Evolutionary conservation across 2,329 filamentous ascomycete species (phyloP).

Genomic region (Pyrenochaeta sp.): DNA sequence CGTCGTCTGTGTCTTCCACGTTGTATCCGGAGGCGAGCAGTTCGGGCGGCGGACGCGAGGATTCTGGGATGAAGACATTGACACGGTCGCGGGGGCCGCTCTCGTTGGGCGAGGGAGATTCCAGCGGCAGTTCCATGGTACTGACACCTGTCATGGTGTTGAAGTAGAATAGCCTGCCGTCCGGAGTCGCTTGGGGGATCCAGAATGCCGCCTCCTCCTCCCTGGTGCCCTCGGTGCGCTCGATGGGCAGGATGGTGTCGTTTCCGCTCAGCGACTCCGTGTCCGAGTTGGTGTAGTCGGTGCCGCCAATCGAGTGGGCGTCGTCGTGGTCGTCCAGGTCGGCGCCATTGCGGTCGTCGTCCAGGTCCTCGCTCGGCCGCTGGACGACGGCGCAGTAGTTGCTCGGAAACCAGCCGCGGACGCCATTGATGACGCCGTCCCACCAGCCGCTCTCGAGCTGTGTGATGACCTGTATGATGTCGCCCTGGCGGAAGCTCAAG

Average conservation of each 20-base stretch:
- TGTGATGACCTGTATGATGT: constrained; percentile 98
- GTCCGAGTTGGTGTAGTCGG: constrained; percentile 52
- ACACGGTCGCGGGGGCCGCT: constrained; percentile 86
- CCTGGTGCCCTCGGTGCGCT: constrained; percentile 66
- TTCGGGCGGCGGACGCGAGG: constrained; percentile 87
- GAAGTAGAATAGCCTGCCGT: constrained; percentile 95
- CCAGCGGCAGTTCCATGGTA: constrained; percentile 91
- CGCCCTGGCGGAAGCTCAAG: constrained; percentile 94
- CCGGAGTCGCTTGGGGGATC: constrained; percentile 95
- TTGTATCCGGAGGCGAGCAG: constrained; percentile 84
- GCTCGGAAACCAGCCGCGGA: constrained; percentile 98
- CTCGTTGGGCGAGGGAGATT: constrained; percentile 84
- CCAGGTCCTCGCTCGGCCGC: constrained; percentile 74
- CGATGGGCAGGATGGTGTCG: constrained; percentile 65
- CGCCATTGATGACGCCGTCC: constrained; percentile 97
- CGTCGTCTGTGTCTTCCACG: constrained; percentile 89
- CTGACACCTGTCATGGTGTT: constrained; percentile 97
- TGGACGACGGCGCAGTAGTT: constrained; percentile 94
- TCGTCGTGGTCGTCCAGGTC: constrained; percentile 59
- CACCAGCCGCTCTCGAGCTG: constrained; percentile 99
- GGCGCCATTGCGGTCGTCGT: constrained; percentile 66
- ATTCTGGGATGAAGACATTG: constrained; percentile 87
- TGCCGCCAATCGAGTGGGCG: constrained; percentile 54
- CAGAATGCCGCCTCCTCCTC: constrained; percentile 94
- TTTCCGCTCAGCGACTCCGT: constrained; percentile 53